Conservation (phyloP, 306 rosid genomes). For the Trichosanthes cucumerina region DNA sequence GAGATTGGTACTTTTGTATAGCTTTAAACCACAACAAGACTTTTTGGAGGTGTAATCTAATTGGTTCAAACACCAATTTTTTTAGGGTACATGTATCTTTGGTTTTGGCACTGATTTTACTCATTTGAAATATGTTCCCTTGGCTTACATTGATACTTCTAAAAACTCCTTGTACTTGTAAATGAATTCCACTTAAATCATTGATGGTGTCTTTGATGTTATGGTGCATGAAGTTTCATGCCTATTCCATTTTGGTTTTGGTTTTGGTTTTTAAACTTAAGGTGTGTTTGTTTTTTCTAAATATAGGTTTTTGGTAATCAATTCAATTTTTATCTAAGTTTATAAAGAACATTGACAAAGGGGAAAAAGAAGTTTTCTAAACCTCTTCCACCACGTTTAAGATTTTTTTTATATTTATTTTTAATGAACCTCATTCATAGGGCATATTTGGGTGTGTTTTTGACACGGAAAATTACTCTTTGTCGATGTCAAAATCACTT, state of each 20-base stretch:
- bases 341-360: too few relatives aligned
- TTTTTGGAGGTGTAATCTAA: neutral
- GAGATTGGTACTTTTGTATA: neutral
- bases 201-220: neutral
- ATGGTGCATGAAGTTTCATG: neutral
- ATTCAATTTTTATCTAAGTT: too few relatives aligned
- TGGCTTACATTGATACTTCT: neutral
- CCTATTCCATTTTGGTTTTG: neutral
- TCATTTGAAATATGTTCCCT: neutral
- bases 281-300: too few relatives aligned
- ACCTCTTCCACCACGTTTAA: too few relatives aligned
- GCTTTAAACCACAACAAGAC: neutral
- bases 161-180: neutral
- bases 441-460: too few relatives aligned
- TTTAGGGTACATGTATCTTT: neutral
- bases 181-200: neutral
- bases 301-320: too few relatives aligned
- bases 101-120: neutral
- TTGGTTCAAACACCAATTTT: neutral
- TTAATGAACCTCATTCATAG: too few relatives aligned
- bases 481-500: too few relatives aligned
- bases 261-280: neutral
- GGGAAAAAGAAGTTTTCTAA: too few relatives aligned
- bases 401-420: too few relatives aligned
- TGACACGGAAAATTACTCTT: too few relatives aligned